Conservation (phyloP, 768 basidiomycete species). For the Leucogyrophana mollusca region DNA sequence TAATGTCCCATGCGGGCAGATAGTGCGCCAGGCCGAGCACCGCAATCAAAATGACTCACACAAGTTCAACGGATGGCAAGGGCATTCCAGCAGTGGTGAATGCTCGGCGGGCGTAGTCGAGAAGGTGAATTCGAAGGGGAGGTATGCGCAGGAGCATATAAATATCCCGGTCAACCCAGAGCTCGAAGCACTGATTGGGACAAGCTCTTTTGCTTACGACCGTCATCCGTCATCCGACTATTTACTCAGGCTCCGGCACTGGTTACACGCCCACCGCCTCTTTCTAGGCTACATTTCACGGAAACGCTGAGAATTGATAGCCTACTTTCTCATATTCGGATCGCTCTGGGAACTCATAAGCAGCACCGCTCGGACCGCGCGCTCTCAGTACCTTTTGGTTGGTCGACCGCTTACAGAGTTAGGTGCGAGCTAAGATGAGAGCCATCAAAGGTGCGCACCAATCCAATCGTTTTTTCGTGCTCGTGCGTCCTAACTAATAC, state of each 20-base stretch:
- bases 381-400: neutral
- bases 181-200: too few relatives aligned
- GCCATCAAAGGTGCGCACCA: conserved; percentile 56
- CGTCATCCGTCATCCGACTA: too few relatives aligned
- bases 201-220: too few relatives aligned
- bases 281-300: conserved; percentile 4
- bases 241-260: too few relatives aligned
- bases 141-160: conserved; percentile 11
- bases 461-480: conserved; percentile 3
- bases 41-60: conserved; percentile 13
- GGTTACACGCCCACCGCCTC: conserved; percentile 5
- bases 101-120: conserved; percentile 1
- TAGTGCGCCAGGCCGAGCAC: neutral
- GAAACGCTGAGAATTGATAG: conserved; percentile 9
- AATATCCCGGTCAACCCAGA: too few relatives aligned
- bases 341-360: conserved; percentile 4
- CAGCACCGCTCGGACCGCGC: conserved; percentile 1
- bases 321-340: conserved; percentile 14
- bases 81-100: conserved; percentile 8
- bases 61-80: conserved; percentile 10
- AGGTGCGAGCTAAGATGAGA: conserved; percentile 40
- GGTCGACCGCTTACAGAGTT: neutral
- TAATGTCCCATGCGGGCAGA: neutral
- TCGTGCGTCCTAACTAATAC: conserved; percentile 8
- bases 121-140: conserved; percentile 2